Conservation (phyloP, 208 protist species). For the Leishmania aethiopica region DNA sequence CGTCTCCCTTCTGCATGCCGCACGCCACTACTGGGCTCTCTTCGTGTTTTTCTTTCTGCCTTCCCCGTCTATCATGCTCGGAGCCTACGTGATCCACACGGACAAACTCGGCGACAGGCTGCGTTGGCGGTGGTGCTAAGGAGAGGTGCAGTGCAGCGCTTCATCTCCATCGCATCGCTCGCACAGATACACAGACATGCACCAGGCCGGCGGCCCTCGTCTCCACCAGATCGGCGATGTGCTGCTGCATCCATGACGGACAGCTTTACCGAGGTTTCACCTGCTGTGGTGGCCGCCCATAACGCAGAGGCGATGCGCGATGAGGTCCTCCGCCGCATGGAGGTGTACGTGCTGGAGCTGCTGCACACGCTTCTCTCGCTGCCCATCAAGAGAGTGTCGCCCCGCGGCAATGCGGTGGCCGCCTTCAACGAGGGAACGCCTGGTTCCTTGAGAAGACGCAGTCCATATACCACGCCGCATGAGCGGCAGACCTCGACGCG, state of each 20-base stretch:
- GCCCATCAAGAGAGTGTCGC: not conserved
- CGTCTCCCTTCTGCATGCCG: not conserved
- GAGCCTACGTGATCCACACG: not conserved
- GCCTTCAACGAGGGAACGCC: not conserved
- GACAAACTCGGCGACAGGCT: not conserved
- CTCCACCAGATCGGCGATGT: not conserved
- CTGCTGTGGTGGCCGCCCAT: slow-evolving; percentile 18
- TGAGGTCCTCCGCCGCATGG: slow-evolving; percentile 72
- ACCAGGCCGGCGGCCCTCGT: not conserved
- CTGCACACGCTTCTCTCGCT: slow-evolving; percentile 14
- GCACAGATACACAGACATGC: slow-evolving; percentile 2
- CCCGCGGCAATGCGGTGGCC: not conserved
- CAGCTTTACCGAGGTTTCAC: slow-evolving; percentile 22
- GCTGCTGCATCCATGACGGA: slow-evolving; percentile 15
- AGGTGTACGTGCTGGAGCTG: slow-evolving; percentile 49
- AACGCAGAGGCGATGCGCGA: slow-evolving; percentile 20
- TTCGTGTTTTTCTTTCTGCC: not conserved
- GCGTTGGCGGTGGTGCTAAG: not conserved
- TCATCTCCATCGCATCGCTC: not conserved
- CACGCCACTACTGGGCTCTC: not conserved
- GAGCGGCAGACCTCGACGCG: not conserved
- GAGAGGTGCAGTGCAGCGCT: not conserved
- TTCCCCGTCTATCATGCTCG: not conserved
- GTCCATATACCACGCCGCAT: not conserved
- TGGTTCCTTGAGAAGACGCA: not conserved